A percentile compares a stretch with the other conserved stretches of the same genome.
Evolutionary conservation across 352 stramenopile genomes (phyloP).

Genomic region (Pythium monospermum): DNA sequence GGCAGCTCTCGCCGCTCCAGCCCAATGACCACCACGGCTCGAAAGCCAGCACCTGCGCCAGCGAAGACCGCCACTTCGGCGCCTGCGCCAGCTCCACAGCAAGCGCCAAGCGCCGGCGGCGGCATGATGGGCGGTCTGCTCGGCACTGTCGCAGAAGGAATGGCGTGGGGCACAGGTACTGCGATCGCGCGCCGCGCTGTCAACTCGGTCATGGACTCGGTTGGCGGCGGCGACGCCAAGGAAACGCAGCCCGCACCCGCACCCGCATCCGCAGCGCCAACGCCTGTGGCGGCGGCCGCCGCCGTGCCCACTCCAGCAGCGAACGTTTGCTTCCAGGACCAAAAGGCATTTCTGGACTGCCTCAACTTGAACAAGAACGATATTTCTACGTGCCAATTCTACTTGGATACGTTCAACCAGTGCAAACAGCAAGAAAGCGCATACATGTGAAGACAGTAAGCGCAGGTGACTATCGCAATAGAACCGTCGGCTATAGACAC

Average conservation of each 20-base stretch:
- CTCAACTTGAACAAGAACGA: conserved; percentile 73
- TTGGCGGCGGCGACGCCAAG: conserved; percentile 44
- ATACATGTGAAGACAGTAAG: conserved; percentile 47
- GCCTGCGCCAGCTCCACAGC: conserved; percentile 22
- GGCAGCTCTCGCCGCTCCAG: conserved; percentile 61
- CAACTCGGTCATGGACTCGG: conserved; percentile 56
- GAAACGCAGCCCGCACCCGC: too few relatives aligned
- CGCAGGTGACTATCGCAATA: too few relatives aligned
- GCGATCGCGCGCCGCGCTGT: conserved; percentile 91
- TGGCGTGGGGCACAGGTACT: conserved; percentile 95
- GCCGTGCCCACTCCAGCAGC: conserved; percentile 17
- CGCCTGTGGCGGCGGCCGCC: conserved; percentile 7
- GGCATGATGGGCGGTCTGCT: conserved; percentile 91
- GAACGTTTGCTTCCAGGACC: conserved; percentile 46
- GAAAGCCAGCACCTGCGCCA: conserved; percentile 31
- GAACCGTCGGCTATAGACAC: too few relatives aligned
- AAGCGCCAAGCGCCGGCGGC: conserved; percentile 26
- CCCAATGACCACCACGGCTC: conserved; percentile 26
- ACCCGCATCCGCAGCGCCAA: conserved; percentile 13
- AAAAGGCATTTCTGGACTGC: conserved; percentile 80
- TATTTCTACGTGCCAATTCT: conserved; percentile 79
- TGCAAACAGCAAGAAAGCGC: conserved; percentile 69
- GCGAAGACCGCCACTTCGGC: conserved; percentile 26
- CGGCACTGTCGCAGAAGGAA: conserved; percentile 94
- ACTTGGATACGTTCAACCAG: conserved; percentile 76